Percentiles rank a stretch among this genome's conserved stretches.
phyloP scores from a whole-genome alignment of 2,329 filamentous ascomycete genomes.

The Pleomassaria siparia region DNA sequence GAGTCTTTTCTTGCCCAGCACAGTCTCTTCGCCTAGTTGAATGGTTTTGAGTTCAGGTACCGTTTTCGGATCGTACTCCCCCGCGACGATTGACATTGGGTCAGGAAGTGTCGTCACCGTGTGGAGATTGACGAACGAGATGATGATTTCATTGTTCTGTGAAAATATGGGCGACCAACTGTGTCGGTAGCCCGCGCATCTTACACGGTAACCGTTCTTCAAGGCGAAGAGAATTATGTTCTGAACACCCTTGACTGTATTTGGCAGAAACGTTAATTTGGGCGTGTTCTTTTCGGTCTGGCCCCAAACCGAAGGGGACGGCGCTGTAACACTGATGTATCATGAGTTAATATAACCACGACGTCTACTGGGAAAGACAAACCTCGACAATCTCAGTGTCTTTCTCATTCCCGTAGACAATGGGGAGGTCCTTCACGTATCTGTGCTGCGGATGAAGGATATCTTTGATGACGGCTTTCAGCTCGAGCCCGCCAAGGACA shows the following conservation, averaged over 20 bases:
- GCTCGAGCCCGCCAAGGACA: slow-evolving; percentile 11
- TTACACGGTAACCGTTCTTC: slow-evolving; percentile 39
- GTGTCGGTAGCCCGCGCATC: slow-evolving; percentile 49
- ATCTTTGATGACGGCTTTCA: slow-evolving; percentile 22
- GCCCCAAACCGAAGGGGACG: slow-evolving; percentile 46
- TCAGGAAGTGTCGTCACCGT: slow-evolving; percentile 45
- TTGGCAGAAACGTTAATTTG: slow-evolving; percentile 46
- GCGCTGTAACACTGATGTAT: slow-evolving; percentile 16
- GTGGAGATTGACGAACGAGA: slow-evolving; percentile 47
- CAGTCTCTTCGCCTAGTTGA: slow-evolving; percentile 31
- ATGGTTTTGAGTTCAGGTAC: slow-evolving; percentile 46
- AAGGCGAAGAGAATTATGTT: slow-evolving; percentile 46
- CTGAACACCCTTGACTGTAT: slow-evolving; percentile 44
- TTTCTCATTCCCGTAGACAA: slow-evolving; percentile 36
- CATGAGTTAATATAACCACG: neutral
- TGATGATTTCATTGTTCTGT: slow-evolving; percentile 45
- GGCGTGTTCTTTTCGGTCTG: slow-evolving; percentile 44
- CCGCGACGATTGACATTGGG: slow-evolving; percentile 24
- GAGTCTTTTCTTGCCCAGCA: slow-evolving; percentile 35
- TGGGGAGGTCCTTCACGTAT: slow-evolving; percentile 21
- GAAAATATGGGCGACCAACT: slow-evolving; percentile 49
- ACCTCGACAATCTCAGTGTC: slow-evolving; percentile 39
- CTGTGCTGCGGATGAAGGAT: slow-evolving; percentile 23
- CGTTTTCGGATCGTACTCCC: slow-evolving; percentile 19
- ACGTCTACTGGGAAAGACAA: slow-evolving; percentile 6